Conservation (phyloP, 257 asterid genomes). For the Plantago elongata region DNA sequence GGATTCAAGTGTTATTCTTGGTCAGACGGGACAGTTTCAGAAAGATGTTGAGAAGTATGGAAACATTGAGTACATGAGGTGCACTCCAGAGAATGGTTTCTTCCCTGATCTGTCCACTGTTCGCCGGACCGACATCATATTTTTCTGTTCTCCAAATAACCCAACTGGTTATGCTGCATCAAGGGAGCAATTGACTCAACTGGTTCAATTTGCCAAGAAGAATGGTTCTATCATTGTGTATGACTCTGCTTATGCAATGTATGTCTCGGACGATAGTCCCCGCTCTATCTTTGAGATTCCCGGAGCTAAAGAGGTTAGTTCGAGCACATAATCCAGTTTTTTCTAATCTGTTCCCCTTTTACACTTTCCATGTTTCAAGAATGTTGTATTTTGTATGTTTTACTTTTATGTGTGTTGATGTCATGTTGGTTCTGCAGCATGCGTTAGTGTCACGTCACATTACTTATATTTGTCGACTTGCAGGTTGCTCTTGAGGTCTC, state of each 20-base stretch:
- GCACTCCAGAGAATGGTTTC: slow-evolving; percentile 89
- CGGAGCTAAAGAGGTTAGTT: slow-evolving; percentile 85
- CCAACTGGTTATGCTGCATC: slow-evolving; percentile 96
- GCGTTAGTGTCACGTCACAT: too few species aligned
- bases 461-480: slow-evolving; percentile 16
- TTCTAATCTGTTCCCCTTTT: slow-evolving; percentile 4
- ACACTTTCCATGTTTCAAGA: neutral
- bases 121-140: slow-evolving; percentile 71
- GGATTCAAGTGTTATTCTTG: slow-evolving; percentile 92
- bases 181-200: slow-evolving; percentile 77
- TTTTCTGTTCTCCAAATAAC: slow-evolving; percentile 96
- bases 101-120: slow-evolving; percentile 79
- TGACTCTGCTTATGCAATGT: slow-evolving; percentile 99
- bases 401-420: too few species aligned
- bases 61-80: slow-evolving; percentile 90
- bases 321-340: neutral
- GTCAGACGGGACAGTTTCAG: slow-evolving; percentile 88
- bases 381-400: neutral
- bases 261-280: slow-evolving; percentile 85
- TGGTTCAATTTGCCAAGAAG: slow-evolving; percentile 81
- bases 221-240: slow-evolving; percentile 89
- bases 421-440: too few species aligned
- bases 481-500: slow-evolving; percentile 98
- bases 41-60: slow-evolving; percentile 81
- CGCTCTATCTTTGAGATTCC: slow-evolving; percentile 91